These are phyloP conservation scores for Mycena capillaripes DNA, from an alignment of 768 basidiomycete species.

Conservation along the genomic window DNA sequence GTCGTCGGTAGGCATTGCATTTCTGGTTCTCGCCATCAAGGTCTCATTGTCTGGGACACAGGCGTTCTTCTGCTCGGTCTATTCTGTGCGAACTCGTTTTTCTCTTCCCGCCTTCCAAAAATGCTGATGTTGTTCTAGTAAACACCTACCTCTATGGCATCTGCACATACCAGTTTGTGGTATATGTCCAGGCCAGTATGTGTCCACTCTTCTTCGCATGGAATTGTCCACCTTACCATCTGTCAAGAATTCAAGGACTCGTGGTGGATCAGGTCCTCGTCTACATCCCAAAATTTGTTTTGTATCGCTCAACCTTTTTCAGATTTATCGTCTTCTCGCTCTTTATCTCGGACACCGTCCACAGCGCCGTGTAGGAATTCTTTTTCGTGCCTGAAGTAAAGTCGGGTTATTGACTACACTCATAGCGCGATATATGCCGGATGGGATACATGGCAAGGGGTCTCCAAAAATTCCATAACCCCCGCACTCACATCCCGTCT, in stretches of 20 bases:
- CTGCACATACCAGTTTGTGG: slow-evolving; percentile 49
- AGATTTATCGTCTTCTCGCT: slow-evolving; percentile 41
- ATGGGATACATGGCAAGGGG: slow-evolving; percentile 34
- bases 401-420: neutral
- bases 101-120: neutral
- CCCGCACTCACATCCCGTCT: neutral
- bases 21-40: neutral
- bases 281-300: neutral
- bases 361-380: slow-evolving; percentile 36
- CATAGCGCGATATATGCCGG: slow-evolving; percentile 37
- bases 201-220: neutral
- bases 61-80: slow-evolving; percentile 32
- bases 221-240: neutral
- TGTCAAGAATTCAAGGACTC: slow-evolving; percentile 45
- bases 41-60: neutral
- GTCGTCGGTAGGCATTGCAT: slow-evolving; percentile 12
- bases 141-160: slow-evolving; percentile 48
- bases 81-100: slow-evolving; percentile 15
- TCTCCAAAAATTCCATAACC: neutral
- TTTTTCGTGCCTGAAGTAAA: neutral
- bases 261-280: slow-evolving; percentile 37
- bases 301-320: neutral
- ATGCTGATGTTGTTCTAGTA: slow-evolving; percentile 1
- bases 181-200: slow-evolving; percentile 38
- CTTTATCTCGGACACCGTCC: slow-evolving; percentile 43